Base-by-base conservation (phyloP, 108 stramenopile species). In the Pseudonitzschia pungens region DNA sequence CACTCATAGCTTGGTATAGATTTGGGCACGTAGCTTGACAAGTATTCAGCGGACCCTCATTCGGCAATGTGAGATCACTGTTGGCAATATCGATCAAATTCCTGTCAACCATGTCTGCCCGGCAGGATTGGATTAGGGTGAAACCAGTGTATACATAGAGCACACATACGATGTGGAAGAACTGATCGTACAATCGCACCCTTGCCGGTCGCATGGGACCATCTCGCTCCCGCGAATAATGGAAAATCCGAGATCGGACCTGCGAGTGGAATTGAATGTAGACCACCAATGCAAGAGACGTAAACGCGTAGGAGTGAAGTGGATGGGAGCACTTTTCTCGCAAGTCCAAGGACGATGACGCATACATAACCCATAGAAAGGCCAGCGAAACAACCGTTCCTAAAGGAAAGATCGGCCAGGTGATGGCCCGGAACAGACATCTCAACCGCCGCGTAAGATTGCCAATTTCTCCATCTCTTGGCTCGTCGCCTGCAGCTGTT, bases 181-280 rank as follows among this genome's bases (percentile, higher is more conserved):
- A 58, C 55, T 87, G 84, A 66, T 90, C 89, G 63, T 78, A 86
- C 64, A 86, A 56, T 18, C 84, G 85, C 15, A 86, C 89, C 33
- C 71, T 48, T 20, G 76, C 59, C 21, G 89, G 89, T 9, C 89
- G 75, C 21, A 74, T 76, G n/a, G 85, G 79, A 40, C 89, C 83
- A 72, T 86, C 85, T 56, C 81, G 74, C 70, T 86, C 85, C 64
- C 85, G 50, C 15, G 78, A 76, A 60, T 87, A 87, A 7, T 77
- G 67, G 65, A 90, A 86, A 14, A 87, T 31, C 29, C 50, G 55
- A 8, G 78, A 68, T 58, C 86, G 80, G n/a, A 84, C 69, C 24
- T 69, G 72, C 22, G 68, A 50, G 76, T 90, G 89, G 48, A 81
- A 50, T 8, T 86, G 89, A 20, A 78, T 74, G 72, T 90, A 90